phyloP scores from a whole-genome alignment of 257 asterid species.

The Scutellaria barbata region DNA sequence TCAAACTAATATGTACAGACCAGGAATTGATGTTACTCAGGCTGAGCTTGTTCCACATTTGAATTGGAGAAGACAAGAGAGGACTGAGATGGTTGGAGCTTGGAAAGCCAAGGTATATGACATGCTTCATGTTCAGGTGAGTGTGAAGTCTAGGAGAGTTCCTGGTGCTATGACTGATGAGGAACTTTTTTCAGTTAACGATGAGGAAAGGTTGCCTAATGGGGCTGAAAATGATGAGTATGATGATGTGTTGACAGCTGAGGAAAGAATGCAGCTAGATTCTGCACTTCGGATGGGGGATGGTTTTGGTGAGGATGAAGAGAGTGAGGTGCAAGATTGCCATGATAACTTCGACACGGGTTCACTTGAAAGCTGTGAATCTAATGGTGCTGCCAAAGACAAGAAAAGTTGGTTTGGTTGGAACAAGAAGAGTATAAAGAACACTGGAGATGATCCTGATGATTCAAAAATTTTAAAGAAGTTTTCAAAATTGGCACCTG shows the following conservation, averaged over 20 bases:
- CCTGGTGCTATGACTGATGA: constrained; percentile 99
- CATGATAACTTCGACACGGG: constrained; percentile 64
- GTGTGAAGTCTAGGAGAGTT: constrained; percentile 97
- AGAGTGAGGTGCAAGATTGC: constrained; percentile 68
- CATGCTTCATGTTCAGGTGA: constrained; percentile 94
- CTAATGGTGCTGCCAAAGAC: constrained; percentile 76
- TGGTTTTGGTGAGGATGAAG: constrained; percentile 79
- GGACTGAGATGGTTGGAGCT: constrained; percentile 90
- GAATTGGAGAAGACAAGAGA: constrained; percentile 98
- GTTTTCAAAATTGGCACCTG: constrained; percentile 78
- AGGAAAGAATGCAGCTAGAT: constrained; percentile 88
- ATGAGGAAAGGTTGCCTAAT: constrained; percentile 68
- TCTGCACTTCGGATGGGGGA: constrained; percentile 89
- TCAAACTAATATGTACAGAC: constrained; percentile 98
- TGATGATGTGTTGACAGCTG: constrained; percentile 92
- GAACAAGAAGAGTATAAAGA: constrained; percentile 83
- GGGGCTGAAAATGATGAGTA: constrained; percentile 68
- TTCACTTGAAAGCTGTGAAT: constrained; percentile 74
- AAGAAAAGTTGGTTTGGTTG: constrained; percentile 95
- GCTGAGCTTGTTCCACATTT: constrained; percentile 93
- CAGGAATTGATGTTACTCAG: constrained; percentile 98
- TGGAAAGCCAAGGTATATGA: constrained; percentile 98
- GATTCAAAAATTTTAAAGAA: constrained; percentile 80
- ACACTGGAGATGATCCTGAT: constrained; percentile 72
- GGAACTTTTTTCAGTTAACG: constrained; percentile 86